Conservation (phyloP, 805 yeast genomes). For the Starmera caribaea region DNA sequence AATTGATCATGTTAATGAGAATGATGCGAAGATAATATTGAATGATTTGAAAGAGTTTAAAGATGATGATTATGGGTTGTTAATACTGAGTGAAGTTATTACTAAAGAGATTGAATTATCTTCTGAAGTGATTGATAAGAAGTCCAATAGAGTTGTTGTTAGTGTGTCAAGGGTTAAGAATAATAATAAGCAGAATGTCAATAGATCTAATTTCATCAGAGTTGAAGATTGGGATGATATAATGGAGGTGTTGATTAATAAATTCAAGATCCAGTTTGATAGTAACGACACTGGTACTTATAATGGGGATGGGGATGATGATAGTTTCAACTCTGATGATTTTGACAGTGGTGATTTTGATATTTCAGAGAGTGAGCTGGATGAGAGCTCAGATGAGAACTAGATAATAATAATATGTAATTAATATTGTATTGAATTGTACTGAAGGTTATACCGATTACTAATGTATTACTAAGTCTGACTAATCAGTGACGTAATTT, state of each 20-base stretch:
- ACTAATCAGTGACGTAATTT: no score
- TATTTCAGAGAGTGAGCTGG: background rate
- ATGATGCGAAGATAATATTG: background rate
- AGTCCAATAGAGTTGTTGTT: conserved; percentile 8
- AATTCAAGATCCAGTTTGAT: conserved; percentile 8
- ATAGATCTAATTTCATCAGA: conserved; percentile 1
- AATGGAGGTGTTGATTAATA: conserved; percentile 15
- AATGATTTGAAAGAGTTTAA: background rate
- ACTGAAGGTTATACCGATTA: conserved; percentile 7
- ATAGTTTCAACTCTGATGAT: conserved; percentile 2
- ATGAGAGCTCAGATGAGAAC: background rate
- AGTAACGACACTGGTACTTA: background rate
- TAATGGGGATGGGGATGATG: conserved; percentile 1
- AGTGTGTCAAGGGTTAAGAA: conserved; percentile 1
- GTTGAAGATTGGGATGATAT: conserved; percentile 15
- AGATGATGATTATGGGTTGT: background rate
- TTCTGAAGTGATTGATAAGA: no score
- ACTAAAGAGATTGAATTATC: background rate
- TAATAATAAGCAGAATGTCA: background rate
- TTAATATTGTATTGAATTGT: no score
- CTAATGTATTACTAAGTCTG: no score
- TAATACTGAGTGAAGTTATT: background rate
- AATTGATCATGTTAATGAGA: background rate
- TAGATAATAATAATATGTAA: no score
- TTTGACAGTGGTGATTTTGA: conserved; percentile 1